These are phyloP conservation scores for Begonia loranthoides DNA, from an alignment of 306 rosid genomes.

Conservation along the genomic window DNA sequence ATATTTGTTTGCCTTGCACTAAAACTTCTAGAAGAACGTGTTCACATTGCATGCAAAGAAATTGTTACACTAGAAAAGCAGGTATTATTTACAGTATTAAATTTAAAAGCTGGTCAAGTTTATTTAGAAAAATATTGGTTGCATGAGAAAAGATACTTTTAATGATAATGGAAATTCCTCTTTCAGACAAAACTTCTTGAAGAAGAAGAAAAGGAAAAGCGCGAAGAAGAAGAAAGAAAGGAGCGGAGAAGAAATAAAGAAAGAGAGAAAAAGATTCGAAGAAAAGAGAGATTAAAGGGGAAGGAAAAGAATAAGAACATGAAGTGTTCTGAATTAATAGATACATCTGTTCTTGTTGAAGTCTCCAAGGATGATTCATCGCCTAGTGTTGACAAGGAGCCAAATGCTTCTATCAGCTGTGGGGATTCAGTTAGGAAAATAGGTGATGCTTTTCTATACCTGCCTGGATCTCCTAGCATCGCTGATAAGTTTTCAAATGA, in stretches of 20 bases:
- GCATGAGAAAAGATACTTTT: no score
- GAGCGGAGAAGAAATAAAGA: constrained; percentile 89
- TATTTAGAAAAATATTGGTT: no score
- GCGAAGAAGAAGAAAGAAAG: constrained; percentile 95
- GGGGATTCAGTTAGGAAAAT: constrained; percentile 35
- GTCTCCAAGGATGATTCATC: constrained; percentile 50
- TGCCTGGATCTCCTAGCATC: constrained; percentile 44
- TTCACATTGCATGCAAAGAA: constrained; percentile 97
- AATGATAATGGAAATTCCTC: constrained; percentile 10
- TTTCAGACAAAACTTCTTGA: constrained; percentile 92
- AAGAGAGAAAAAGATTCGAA: constrained; percentile 84
- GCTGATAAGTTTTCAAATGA: constrained; percentile 35
- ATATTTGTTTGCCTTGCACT: constrained; percentile 92
- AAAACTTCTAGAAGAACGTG: constrained; percentile 90
- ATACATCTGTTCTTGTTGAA: constrained; percentile 27
- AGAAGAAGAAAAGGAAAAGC: constrained; percentile 98
- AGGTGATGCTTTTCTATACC: constrained; percentile 27
- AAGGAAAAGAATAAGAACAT: constrained; percentile 72
- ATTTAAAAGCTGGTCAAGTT: no score
- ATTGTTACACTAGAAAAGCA: constrained; percentile 90
- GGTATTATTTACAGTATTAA: constrained; percentile 22
- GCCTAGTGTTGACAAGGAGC: constrained; percentile 42
- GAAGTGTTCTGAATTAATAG: constrained; percentile 32
- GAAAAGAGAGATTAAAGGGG: constrained; percentile 91
- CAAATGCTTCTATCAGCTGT: constrained; percentile 30